phyloP scores from a whole-genome alignment of 108 stramenopile genomes.

The Pseudonitzschia delicatissima region DNA sequence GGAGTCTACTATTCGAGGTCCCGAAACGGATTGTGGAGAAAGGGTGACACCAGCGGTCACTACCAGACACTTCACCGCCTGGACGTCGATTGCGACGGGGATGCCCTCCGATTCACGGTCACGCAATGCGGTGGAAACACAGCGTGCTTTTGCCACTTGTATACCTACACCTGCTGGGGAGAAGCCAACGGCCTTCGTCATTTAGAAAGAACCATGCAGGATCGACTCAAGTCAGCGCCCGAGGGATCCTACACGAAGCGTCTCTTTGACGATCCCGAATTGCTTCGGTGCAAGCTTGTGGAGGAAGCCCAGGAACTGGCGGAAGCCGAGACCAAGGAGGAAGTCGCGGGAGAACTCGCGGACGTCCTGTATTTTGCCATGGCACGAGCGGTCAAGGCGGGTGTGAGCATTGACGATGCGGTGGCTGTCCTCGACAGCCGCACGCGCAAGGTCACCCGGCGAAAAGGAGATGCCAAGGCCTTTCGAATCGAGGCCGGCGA shows the following conservation, averaged over 20 bases:
- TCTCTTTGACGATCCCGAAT: slow-evolving; percentile 84
- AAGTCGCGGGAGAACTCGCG: slow-evolving; percentile 94
- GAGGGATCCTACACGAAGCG: slow-evolving; percentile 96
- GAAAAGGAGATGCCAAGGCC: slow-evolving; percentile 93
- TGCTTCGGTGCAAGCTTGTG: slow-evolving; percentile 93
- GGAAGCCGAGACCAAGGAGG: slow-evolving; percentile 78
- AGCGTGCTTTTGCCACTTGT: slow-evolving; percentile 86
- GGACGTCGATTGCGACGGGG: slow-evolving; percentile 93
- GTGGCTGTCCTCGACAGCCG: slow-evolving; percentile 83
- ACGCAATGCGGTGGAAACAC: slow-evolving; percentile 78
- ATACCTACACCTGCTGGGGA: slow-evolving; percentile 91
- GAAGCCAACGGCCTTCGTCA: slow-evolving; percentile 80
- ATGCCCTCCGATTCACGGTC: slow-evolving; percentile 92
- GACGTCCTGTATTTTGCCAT: slow-evolving; percentile 97
- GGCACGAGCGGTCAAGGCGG: slow-evolving; percentile 88
- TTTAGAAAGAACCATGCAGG: slow-evolving; percentile 76
- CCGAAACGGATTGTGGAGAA: slow-evolving; percentile 86
- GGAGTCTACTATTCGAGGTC: slow-evolving; percentile 94
- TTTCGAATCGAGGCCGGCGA: slow-evolving; percentile 88
- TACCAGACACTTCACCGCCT: slow-evolving; percentile 85
- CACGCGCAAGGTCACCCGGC: slow-evolving; percentile 89
- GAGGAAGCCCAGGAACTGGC: slow-evolving; percentile 98
- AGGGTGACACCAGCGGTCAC: slow-evolving; percentile 94
- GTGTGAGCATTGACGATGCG: slow-evolving; percentile 91
- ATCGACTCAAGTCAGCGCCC: slow-evolving; percentile 78